Base-by-base conservation (phyloP, 208 protist species). In the Acanthamoeba sp. region DNA sequence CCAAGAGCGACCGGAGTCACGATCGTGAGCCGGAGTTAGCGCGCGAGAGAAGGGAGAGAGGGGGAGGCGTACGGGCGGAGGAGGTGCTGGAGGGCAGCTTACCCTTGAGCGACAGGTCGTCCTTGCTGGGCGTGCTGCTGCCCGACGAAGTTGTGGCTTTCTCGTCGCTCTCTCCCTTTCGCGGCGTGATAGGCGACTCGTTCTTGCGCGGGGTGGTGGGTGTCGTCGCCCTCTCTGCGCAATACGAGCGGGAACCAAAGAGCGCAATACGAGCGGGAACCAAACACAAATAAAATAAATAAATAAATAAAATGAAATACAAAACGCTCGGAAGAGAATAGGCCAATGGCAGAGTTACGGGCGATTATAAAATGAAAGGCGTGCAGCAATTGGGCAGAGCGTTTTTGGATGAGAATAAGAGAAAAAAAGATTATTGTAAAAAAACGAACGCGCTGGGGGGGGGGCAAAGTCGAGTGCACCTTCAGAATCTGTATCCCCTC, bases 51-150 rank as follows among this genome's bases (percentile, higher is more conserved):
- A 59, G 16, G 20, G 55, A 59, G 10, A 2, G 55, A 59, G 10
- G 1, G 55, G 22, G 18, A 5, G 2, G 24, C 55, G 55, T 1
- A 62, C 55, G 20, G 24, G 55, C 10, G 55, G 55, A 14, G 55
- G 59, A 22, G 0, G 59, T 34, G 59, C 9, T 14, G 59, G 59
- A 14, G 59, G 59, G 59, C n/a, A 69, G 22, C 59, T 69, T 69
- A n/a, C 59, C 59, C 59, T 69, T 69, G 59, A 69, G 59, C 59
- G 59, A 69, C 9, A 69, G 59, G 59, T 69, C 59, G 9, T 34
- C 29, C 59, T 69, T 69, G 27, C 5, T 9, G 22, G n/a, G 22
- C 29, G 29, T 69, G 59, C 59, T 69, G 59, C 59, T 34, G 59
- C 59, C 55, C 18, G 24, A 62, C 10, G 55, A 9, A 4, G 18